These are phyloP conservation scores for Erodium maritimum DNA, from an alignment of 345 rosid species.

Conservation along the genomic window DNA sequence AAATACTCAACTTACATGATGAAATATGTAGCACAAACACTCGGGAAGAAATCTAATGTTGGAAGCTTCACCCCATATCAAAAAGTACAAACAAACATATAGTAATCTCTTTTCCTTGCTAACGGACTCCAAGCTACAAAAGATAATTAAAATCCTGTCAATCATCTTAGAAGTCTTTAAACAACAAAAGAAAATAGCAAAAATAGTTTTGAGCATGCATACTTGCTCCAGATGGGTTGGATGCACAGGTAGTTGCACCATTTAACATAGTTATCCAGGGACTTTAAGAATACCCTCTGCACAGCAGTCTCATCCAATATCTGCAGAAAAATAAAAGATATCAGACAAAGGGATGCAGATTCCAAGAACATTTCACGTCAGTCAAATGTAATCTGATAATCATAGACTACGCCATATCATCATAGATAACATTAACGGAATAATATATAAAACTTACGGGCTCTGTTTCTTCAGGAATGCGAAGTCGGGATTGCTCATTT, in stretches of 20 bases:
- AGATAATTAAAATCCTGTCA: slow-evolving; percentile 2
- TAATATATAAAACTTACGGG: slow-evolving; percentile 40
- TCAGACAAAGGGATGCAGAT: neutral
- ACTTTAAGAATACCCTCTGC: slow-evolving; percentile 57
- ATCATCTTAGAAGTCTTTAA: slow-evolving; percentile 2
- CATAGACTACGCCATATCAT: neutral
- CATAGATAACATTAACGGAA: neutral
- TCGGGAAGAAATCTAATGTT: slow-evolving; percentile 83
- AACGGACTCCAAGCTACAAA: slow-evolving; percentile 66
- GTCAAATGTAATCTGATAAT: neutral
- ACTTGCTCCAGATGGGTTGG: slow-evolving; percentile 90
- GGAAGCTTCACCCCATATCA: slow-evolving; percentile 95
- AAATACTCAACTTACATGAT: slow-evolving; percentile 46
- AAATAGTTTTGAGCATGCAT: slow-evolving; percentile 13
- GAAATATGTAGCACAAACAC: slow-evolving; percentile 90
- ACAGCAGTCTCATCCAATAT: slow-evolving; percentile 72
- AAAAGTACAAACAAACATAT: slow-evolving; percentile 65
- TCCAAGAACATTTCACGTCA: neutral
- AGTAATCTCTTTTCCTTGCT: slow-evolving; percentile 74
- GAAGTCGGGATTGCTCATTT: slow-evolving; percentile 83
- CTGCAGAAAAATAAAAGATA: slow-evolving; percentile 24
- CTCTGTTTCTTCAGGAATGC: slow-evolving; percentile 49
- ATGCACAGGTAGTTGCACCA: slow-evolving; percentile 85
- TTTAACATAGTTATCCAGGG: slow-evolving; percentile 76
- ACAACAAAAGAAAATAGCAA: slow-evolving; percentile 7